Evolutionary conservation across 257 asterid species (phyloP), one percentile per base, ranked within the genome.

Genomic region (Ligustrum vulgare): DNA sequence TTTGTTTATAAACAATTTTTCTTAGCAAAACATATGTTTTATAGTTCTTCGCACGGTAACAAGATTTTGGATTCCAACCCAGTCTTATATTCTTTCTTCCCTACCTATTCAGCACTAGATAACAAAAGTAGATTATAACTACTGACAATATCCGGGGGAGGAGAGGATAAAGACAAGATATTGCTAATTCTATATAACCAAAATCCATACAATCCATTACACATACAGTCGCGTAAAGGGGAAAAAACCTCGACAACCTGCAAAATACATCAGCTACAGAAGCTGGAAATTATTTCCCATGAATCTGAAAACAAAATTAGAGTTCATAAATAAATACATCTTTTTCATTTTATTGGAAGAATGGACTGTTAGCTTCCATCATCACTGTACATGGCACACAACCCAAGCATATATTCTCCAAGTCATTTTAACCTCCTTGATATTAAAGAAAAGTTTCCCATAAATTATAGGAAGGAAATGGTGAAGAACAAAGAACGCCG

Each of bases 311-410:
- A 22, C 65, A 56, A 56, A 56, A 58, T n/a, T 37, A 18, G 35
- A 36, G 7, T 67, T 67, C 67, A 77, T 68, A 67, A 74, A 64
- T 79, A 76, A 35, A 71, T 43, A 79, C 49, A 66, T 31, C 34
- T 67, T 47, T 72, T 68, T 64, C 81, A 75, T 80, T 82, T 78
- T 82, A 79, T 56, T 69, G 70, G 83, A 72, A 80, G 75, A 78
- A 80, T 60, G 83, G 83, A 63, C 78, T 68, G 75, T 60, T 66
- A 82, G 78, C 78, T 79, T 78, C 54, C 77, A 72, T 81, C 73
- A 76, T 74, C 77, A 76, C 85, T 83, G 81, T 82, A 83, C 87
- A 83, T 65, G 77, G 78, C 77, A 73, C 62, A 74, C 9, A 78
- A 71, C 82, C 84, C 65, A 80, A 39, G 73, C 71, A 72, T 70